These are phyloP conservation scores for Filosporella fistucella DNA, from an alignment of 495 filamentous ascomycete genomes.

Conservation along the genomic window DNA sequence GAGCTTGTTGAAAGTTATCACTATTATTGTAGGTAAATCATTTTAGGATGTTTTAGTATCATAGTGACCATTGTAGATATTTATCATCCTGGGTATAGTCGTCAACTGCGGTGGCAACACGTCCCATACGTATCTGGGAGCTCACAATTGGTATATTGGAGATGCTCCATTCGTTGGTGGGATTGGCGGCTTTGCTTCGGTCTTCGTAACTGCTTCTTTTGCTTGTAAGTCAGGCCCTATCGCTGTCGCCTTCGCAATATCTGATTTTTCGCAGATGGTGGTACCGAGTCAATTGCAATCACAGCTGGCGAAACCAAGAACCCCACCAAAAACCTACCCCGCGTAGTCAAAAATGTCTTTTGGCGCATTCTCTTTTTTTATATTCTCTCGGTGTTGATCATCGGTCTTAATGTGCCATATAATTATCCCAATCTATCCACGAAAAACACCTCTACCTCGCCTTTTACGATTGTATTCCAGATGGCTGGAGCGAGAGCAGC, in stretches of 20 bases:
- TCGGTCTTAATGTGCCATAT: conserved; percentile 56
- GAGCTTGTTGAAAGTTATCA: conserved; percentile 50
- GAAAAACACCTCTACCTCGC: conserved; percentile 42
- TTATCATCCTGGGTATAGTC: conserved; percentile 50
- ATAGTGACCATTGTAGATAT: conserved; percentile 33
- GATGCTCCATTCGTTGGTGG: conserved; percentile 52
- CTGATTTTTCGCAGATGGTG: conserved; percentile 44
- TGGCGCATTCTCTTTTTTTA: conserved; percentile 78
- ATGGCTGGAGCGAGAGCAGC: conserved; percentile 60
- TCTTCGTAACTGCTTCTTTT: conserved; percentile 35
- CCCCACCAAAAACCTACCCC: conserved; percentile 72
- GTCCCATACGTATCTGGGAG: conserved; percentile 41
- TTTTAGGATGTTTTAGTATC: neutral
- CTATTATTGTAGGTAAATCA: conserved; percentile 41
- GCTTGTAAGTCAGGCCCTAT: conserved; percentile 33
- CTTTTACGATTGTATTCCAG: conserved; percentile 68
- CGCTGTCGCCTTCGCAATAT: conserved; percentile 14
- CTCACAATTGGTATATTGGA: conserved; percentile 45
- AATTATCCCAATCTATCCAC: conserved; percentile 38
- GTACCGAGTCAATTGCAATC: conserved; percentile 53
- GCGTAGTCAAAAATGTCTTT: conserved; percentile 60
- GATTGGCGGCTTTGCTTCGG: conserved; percentile 63
- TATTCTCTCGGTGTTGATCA: conserved; percentile 53
- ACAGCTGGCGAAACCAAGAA: conserved; percentile 66
- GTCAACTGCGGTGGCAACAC: conserved; percentile 44